Base-by-base conservation (phyloP, 129 eudicot genomes). In the Artemisia annua region DNA sequence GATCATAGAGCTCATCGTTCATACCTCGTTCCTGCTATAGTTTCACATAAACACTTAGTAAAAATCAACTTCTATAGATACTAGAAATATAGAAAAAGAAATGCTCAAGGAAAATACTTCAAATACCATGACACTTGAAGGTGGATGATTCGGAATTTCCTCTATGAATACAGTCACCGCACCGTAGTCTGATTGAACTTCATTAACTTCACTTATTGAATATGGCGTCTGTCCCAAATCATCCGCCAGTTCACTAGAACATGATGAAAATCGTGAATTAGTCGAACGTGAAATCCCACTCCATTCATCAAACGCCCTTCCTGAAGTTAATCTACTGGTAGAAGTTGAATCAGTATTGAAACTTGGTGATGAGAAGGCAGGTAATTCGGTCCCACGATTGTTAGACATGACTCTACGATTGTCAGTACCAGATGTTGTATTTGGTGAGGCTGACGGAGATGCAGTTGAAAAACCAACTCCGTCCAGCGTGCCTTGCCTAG, bases 1-100 rank as follows among this genome's bases (percentile, higher is more conserved):
- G 87, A 48, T 86, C 91, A 82, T 84, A 88, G 35, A 86, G 86
- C 70, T 80, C 86, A 53, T 85, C 91, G 49, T 84, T 57, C 83
- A 66, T 24, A 68, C 75, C 71, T 76, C 75, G 64, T 69, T 83
- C 96, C 94, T 86, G 97, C 79, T 66, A 71, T 53, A 63, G 17
- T 65, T 70, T 67, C 73, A 64, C 43, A 16, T 32, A 66, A 50
- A 20, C 18, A 22, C 72, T 78, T 48, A 24, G n/a, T 67, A 39
- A 26, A 53, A 55, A 48, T 35, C 60, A 66, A 12, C n/a, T 50
- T 32, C 22, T 19, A 73, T 39, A 71, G 53, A 32, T 30, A 44
- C 19, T 59, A 49, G 50, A 44, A 28, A 28, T 5, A 26, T 48
- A 46, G 26, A 15, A 50, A 30, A 30, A 66, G 10, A 15, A 17